Base-by-base conservation (phyloP, 2,329 filamentous ascomycete species). In the Aurifilum marmelostoma region DNA sequence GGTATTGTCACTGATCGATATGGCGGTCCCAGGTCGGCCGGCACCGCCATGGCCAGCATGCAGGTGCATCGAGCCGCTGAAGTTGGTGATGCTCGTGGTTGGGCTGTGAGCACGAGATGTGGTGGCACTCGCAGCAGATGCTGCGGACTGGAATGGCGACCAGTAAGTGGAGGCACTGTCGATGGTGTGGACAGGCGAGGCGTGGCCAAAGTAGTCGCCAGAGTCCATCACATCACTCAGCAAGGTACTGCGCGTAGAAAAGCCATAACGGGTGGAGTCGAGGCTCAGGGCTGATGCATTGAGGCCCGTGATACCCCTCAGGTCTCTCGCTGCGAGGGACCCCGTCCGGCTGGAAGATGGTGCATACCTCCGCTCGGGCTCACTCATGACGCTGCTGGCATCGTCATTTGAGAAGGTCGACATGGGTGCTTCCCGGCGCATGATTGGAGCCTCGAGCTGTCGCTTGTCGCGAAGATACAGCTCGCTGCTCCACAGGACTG, bases 401-500 rank as follows among this genome's bases (percentile, higher is more conserved):
- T 88, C 86, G 68, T 88, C 85, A 79, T 82, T 86, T 0, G 79
- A 78, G 41, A 81, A 81, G 39, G 69, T 73, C 54, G 84, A 84
- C 64, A 80, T 80, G 4, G 87, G 82, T 47, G 81, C 79, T 50
- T 87, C 85, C 34, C 82, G 80, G 0, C 78, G 73, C 14, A 76
- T 77, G 63, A 78, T 77, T 52, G 72, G 73, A 2, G 81, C 80
- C 64, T 88, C 88, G 67, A 89, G 86, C 66, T 86, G 81, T 56
- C 87, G 84, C 71, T 91, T 90, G 74, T 97, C 94, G 29, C 92
- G 87, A 69, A 90, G 88, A 77, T 93, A 98, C 0, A 99, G 84
- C 69, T 97, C 92, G 75, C 94, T 97, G 0, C 94, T 94, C 94
- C 94, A 97, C 2, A 98, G 82, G 0, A 97, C 92, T 0, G 95